phyloP scores from a whole-genome alignment of 495 filamentous ascomycete species.

The Xylaria palmicola region DNA sequence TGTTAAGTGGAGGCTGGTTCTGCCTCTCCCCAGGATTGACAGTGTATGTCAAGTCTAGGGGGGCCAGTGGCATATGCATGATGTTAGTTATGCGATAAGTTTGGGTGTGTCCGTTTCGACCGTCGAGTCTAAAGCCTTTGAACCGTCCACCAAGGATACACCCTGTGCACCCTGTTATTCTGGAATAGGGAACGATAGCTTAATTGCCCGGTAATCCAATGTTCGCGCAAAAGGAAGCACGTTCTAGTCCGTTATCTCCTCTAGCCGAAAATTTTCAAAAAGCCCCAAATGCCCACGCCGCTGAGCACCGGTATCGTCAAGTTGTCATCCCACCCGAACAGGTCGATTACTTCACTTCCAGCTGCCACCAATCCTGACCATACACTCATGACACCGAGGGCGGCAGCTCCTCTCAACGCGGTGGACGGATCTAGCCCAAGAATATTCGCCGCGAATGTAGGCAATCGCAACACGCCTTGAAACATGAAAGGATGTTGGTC shows the following conservation, averaged over 20 bases:
- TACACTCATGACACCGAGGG: slow-evolving; percentile 81
- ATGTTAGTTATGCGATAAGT: slow-evolving; percentile 5
- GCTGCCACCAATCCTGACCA: slow-evolving; percentile 85
- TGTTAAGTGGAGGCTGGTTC: slow-evolving; percentile 2
- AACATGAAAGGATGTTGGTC: slow-evolving; percentile 74
- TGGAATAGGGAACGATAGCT: neutral
- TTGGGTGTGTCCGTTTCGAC: slow-evolving; percentile 5
- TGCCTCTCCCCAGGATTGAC: neutral
- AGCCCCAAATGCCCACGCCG: slow-evolving; percentile 86
- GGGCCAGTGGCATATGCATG: neutral
- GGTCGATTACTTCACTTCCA: slow-evolving; percentile 84
- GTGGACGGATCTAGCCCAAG: slow-evolving; percentile 48
- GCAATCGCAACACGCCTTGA: slow-evolving; percentile 66
- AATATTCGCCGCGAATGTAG: slow-evolving; percentile 51
- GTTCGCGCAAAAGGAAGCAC: slow-evolving; percentile 4
- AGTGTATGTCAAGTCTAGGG: neutral
- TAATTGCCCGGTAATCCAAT: neutral
- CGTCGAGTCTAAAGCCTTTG: neutral
- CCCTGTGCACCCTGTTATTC: neutral
- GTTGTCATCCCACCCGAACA: slow-evolving; percentile 95
- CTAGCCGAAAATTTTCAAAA: slow-evolving; percentile 86
- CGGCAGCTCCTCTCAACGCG: slow-evolving; percentile 63
- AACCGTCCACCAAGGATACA: neutral
- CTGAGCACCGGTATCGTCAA: slow-evolving; percentile 92
- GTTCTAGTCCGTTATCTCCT: slow-evolving; percentile 12